Percentiles rank a stretch among this genome's conserved stretches.
Conservation (phyloP, 2,329 filamentous ascomycete genomes). For the Aureobasidium sp. region DNA sequence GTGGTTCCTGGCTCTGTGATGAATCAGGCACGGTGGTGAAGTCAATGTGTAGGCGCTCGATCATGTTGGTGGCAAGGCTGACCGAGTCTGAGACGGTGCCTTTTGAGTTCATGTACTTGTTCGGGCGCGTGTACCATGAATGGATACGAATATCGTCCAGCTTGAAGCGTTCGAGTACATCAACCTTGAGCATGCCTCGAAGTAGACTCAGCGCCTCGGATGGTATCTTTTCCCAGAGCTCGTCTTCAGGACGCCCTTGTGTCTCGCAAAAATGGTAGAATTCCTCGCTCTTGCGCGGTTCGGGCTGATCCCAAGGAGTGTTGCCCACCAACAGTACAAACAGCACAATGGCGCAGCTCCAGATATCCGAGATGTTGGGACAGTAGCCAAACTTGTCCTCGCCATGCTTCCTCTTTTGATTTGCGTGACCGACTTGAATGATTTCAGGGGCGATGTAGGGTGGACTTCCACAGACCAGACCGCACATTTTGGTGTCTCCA, state of each 20-base stretch:
- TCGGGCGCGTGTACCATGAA: slow-evolving; percentile 86
- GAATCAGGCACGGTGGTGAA: slow-evolving; percentile 61
- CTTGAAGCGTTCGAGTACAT: slow-evolving; percentile 68
- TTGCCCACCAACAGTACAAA: slow-evolving; percentile 94
- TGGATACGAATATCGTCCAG: slow-evolving; percentile 81
- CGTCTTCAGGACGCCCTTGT: slow-evolving; percentile 70
- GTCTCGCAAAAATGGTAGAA: slow-evolving; percentile 79
- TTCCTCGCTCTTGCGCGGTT: slow-evolving; percentile 74
- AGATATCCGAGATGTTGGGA: slow-evolving; percentile 81
- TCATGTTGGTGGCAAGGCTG: slow-evolving; percentile 86
- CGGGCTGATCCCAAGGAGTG: slow-evolving; percentile 92
- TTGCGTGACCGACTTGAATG: slow-evolving; percentile 43
- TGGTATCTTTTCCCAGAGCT: slow-evolving; percentile 77
- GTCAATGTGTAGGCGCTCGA: slow-evolving; percentile 83
- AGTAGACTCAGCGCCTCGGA: slow-evolving; percentile 69
- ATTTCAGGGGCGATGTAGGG: slow-evolving; percentile 98
- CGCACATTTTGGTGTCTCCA: slow-evolving; percentile 71
- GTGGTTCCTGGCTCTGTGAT: slow-evolving; percentile 15
- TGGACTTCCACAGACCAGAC: slow-evolving; percentile 88
- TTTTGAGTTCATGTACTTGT: slow-evolving; percentile 65
- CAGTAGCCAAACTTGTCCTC: slow-evolving; percentile 55
- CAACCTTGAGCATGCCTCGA: slow-evolving; percentile 85
- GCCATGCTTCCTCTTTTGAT: slow-evolving; percentile 36
- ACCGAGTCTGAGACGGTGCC: slow-evolving; percentile 74
- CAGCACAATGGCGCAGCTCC: slow-evolving; percentile 96